A percentile compares a stretch with the other conserved stretches of the same genome.
Conservation (phyloP, 2,329 filamentous ascomycete genomes). For the Dactylellina drechsleri region DNA sequence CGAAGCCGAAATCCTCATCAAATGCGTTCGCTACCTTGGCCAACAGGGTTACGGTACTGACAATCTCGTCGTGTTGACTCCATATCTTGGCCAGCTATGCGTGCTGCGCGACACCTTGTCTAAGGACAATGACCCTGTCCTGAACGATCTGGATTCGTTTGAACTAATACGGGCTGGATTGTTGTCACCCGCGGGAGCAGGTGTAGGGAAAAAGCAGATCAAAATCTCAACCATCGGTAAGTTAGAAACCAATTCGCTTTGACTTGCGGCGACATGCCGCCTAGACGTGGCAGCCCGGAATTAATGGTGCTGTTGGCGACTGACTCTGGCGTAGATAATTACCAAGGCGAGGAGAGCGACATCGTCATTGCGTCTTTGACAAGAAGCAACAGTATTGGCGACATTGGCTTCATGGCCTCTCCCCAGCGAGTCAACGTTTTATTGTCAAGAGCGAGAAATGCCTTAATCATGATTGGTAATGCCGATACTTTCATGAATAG, state of each 20-base stretch:
- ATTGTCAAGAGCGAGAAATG: slow-evolving; percentile 76
- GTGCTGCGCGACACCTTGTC: slow-evolving; percentile 68
- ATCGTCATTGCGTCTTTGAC: slow-evolving; percentile 76
- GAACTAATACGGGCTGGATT: slow-evolving; percentile 73
- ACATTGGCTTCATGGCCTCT: slow-evolving; percentile 77
- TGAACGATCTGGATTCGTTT: slow-evolving; percentile 75
- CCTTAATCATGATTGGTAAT: slow-evolving; percentile 75
- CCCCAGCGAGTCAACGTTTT: slow-evolving; percentile 68
- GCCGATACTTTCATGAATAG: slow-evolving; percentile 72
- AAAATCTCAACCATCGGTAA: slow-evolving; percentile 76
- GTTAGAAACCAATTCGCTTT: slow-evolving; percentile 56
- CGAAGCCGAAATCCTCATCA: slow-evolving; percentile 74
- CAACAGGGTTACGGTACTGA: slow-evolving; percentile 77
- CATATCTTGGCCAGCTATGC: slow-evolving; percentile 75
- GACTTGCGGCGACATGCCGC: slow-evolving; percentile 17
- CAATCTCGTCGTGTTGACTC: slow-evolving; percentile 75
- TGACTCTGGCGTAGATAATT: slow-evolving; percentile 70
- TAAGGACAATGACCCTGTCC: slow-evolving; percentile 70
- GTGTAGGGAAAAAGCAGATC: slow-evolving; percentile 67
- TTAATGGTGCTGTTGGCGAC: slow-evolving; percentile 19
- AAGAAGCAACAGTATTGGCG: slow-evolving; percentile 71
- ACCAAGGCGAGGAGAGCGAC: slow-evolving; percentile 79
- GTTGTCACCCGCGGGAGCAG: slow-evolving; percentile 66
- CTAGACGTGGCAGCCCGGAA: slow-evolving; percentile 10
- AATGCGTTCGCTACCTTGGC: slow-evolving; percentile 72